Evolutionary conservation across 2,329 filamentous ascomycete species (phyloP).

Genomic region (Hymenoscyphus fructigenus): DNA sequence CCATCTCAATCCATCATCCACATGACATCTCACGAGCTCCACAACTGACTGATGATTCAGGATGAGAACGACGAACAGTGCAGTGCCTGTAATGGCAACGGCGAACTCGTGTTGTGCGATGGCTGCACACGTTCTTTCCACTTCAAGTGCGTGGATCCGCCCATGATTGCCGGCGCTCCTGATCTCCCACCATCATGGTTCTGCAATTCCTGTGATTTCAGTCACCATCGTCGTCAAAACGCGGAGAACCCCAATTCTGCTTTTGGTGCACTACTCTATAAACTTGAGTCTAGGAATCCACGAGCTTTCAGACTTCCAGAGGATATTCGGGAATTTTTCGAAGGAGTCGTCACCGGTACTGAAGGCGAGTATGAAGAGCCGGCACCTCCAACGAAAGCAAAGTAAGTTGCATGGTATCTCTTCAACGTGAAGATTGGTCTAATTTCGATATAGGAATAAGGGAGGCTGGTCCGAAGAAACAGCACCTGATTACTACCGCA

Average conservation of each 20-base stretch:
- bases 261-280: conserved; percentile 63
- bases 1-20: conserved; percentile 11
- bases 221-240: conserved; percentile 40
- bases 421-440: not conserved
- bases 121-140: conserved; percentile 89
- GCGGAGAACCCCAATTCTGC: conserved; percentile 47
- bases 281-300: conserved; percentile 67
- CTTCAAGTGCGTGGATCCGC: conserved; percentile 82
- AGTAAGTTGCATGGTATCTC: conserved; percentile 51
- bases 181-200: conserved; percentile 74
- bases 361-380: conserved; percentile 74
- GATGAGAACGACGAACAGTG: conserved; percentile 89
- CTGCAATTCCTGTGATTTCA: conserved; percentile 69
- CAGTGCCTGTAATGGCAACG: conserved; percentile 78
- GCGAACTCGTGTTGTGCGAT: conserved; percentile 90
- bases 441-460: conserved; percentile 40
- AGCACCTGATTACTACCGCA: conserved; percentile 63
- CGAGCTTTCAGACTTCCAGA: conserved; percentile 71
- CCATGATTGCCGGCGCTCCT: conserved; percentile 53
- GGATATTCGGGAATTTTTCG: conserved; percentile 72
- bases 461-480: conserved; percentile 54
- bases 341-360: conserved; percentile 72
- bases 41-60: conserved; percentile 39
- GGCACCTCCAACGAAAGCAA: conserved; percentile 48
- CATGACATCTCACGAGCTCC: not conserved